phyloP scores from a whole-genome alignment of 257 asterid genomes.

The Petunia axillaris region DNA sequence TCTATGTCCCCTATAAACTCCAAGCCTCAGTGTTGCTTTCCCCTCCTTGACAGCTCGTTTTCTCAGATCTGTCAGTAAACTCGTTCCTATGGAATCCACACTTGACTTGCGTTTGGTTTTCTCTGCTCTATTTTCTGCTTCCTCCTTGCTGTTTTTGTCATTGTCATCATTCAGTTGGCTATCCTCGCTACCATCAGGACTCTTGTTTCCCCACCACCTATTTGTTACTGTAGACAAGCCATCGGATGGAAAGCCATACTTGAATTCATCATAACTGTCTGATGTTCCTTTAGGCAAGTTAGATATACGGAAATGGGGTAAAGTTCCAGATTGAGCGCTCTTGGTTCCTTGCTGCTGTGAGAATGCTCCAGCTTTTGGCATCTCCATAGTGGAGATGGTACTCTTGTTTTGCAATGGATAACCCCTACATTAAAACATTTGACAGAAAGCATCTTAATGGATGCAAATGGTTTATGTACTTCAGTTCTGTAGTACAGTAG shows the following conservation, averaged over 20 bases:
- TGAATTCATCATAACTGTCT: constrained; percentile 58
- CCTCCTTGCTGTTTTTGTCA: not conserved
- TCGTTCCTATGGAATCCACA: constrained; percentile 26
- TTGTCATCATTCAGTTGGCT: constrained; percentile 19
- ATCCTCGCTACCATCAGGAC: constrained; percentile 25
- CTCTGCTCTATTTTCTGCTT: not conserved
- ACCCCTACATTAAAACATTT: constrained; percentile 30
- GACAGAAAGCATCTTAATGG: not conserved
- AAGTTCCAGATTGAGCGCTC: constrained; percentile 37
- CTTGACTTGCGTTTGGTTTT: constrained; percentile 30
- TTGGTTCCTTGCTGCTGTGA: constrained; percentile 51
- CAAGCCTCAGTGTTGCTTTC: constrained; percentile 51
- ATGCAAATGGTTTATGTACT: not conserved
- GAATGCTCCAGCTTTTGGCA: constrained; percentile 33
- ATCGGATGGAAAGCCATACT: constrained; percentile 74
- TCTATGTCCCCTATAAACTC: constrained; percentile 44
- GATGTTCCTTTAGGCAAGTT: constrained; percentile 38
- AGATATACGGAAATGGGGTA: constrained; percentile 36
- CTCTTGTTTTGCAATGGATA: constrained; percentile 43
- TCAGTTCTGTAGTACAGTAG: not conserved
- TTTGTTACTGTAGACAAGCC: constrained; percentile 63
- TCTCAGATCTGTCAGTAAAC: constrained; percentile 54
- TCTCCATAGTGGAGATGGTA: constrained; percentile 36
- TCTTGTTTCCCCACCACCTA: constrained; percentile 73
- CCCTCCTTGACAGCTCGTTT: constrained; percentile 63